Evolutionary conservation across 257 asterid genomes (phyloP), one percentile per base, ranked within the genome.

Genomic region (Cinchona pubescens): DNA sequence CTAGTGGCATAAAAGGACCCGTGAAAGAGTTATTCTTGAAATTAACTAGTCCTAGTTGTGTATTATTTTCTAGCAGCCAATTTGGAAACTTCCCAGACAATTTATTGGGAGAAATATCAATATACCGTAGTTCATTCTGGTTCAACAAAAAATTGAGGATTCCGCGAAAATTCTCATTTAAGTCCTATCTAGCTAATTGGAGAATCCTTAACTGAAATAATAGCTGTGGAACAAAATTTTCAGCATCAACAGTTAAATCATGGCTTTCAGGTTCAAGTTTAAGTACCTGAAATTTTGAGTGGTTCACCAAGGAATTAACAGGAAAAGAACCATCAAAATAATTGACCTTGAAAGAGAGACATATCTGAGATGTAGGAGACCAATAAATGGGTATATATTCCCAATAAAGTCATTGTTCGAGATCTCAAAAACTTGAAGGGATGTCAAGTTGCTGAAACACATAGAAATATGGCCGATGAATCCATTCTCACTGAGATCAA

Each of bases 261-360:
- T 21, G 23, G 48, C 69, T 23, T 35, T 15, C 30, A 65, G 63
- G 63, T 56, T 10, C 9, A 23, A 56, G 14, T 23, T 25, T 66
- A 32, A 66, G 40, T 10, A 40, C 34, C n/a, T 40, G 71, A 66
- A 66, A 53, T 18, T 66, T 40, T 21, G 71, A 66, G 23, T 66
- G 53, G 49, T 66, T 66, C 21, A 53, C 53, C 21, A 66, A 66
- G 10, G 34, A 65, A 16, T 15, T 21, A 10, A 65, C 19, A 19
- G 70, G 37, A 65, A 65, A 65, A 35, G 70, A 65, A 16, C 70
- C 70, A 30, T 65, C 70, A 37, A 65, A 65, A 23, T 18, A 30
- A 27, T 65, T 65, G 75, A 27, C 15, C 38, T 49, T 18, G 70
- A 65, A 19, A 65, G 49, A 7, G 70, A 65, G 4, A 65, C 30